Base-by-base conservation (phyloP, 306 rosid species). In the Quercus glauca region DNA sequence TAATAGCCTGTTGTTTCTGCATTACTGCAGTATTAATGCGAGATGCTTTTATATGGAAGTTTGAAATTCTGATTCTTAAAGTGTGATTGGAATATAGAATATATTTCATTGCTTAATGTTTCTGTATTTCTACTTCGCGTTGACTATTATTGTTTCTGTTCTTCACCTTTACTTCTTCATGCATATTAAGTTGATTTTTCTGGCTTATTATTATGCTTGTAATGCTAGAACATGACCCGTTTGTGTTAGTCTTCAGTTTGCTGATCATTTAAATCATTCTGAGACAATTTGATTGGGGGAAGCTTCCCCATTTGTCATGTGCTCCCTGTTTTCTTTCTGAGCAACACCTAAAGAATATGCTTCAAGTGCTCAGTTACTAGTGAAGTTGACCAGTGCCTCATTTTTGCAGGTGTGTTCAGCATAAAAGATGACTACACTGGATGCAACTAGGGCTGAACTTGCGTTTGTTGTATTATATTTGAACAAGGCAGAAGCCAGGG, bases 401-500 rank as follows among this genome's bases (percentile, higher is more conserved):
- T 25, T 31, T 73, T 31, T 61, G 29, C 78, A 71, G 80, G 73
- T 75, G 83, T 65, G 21, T 77, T 73, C 52, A 26, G 77, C 59
- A 63, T 84, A 78, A 84, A 86, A 88, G 81, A 95, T 95, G 99
- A 95, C 94, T 86, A 83, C 97, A 15, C 73, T 96, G 91, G 99
- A 96, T 79, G 94, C 88, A 74, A 82, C 97, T 58, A 87, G 99
- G 92, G 92, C 96, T 15, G 99, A 96, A 74, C 99, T 96, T 71
- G 98, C 87, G 53, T 91, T 96, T 78, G 83, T 88, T 63, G 96
- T 96, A 71, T 79, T 93, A 73, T 96, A 93, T 78, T 89, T 96
- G 92, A 85, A 88, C 85, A 96, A 96, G 91, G 99, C 99, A 73
- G 99, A 96, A 86, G 76, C 98, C 75, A 93, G 99, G 89, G 99